These are phyloP conservation scores for Corylus heterophylla DNA, from an alignment of 306 rosid species.

Conservation along the genomic window DNA sequence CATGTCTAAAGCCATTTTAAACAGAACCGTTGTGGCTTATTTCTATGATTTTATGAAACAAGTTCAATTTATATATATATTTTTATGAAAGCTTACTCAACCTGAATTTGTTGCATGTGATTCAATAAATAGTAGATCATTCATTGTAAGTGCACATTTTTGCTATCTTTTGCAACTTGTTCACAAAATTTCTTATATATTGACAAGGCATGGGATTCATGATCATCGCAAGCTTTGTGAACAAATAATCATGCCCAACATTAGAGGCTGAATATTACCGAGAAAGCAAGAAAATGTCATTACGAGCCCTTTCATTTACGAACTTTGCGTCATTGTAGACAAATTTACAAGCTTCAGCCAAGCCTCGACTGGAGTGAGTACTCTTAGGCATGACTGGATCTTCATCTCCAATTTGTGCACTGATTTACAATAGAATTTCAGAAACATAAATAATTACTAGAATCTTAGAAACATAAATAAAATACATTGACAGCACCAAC, in stretches of 20 bases:
- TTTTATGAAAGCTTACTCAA: not conserved
- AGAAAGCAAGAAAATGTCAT: constrained; percentile 71
- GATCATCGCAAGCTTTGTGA: constrained; percentile 8
- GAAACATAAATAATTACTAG: constrained; percentile 18
- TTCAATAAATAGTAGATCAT: not conserved
- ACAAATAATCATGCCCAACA: constrained; percentile 21
- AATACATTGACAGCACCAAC: not conserved
- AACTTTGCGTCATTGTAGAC: constrained; percentile 72
- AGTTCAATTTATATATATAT: not conserved
- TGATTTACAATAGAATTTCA: constrained; percentile 36
- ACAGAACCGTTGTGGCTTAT: not conserved
- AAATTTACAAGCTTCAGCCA: constrained; percentile 78
- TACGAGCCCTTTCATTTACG: constrained; percentile 75
- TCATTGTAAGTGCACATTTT: not conserved
- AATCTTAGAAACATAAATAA: constrained; percentile 26
- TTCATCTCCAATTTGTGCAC: constrained; percentile 49
- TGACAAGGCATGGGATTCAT: not conserved
- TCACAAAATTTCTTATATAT: not conserved
- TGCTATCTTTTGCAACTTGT: not conserved
- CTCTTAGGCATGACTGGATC: constrained; percentile 24
- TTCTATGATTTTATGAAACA: not conserved
- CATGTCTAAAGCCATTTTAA: not conserved
- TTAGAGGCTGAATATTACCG: constrained; percentile 55
- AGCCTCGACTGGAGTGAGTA: constrained; percentile 44
- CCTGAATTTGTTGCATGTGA: not conserved